Evolutionary conservation across 2,329 filamentous ascomycete genomes (phyloP).

Genomic region (Ophiobolus disseminans): DNA sequence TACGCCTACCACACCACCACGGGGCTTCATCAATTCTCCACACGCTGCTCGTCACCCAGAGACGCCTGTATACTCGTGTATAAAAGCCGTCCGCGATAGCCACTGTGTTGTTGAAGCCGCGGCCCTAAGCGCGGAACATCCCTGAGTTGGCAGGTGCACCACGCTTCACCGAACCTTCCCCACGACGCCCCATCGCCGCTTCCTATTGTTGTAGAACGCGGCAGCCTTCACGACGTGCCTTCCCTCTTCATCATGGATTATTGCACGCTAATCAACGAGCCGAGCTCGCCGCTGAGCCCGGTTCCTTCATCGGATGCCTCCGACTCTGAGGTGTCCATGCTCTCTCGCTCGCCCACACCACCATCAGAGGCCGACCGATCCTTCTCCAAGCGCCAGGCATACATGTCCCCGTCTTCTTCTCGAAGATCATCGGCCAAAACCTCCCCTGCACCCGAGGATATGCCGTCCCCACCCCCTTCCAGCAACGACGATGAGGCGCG

Average conservation of each 20-base stretch:
- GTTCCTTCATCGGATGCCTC: slow-evolving; percentile 49
- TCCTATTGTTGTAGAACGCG: slow-evolving; percentile 14
- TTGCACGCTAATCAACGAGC: slow-evolving; percentile 21
- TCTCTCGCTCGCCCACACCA: slow-evolving; percentile 42
- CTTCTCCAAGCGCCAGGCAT: slow-evolving; percentile 36
- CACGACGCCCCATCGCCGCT: slow-evolving; percentile 19
- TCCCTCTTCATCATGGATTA: slow-evolving; percentile 38
- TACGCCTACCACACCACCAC: slow-evolving; percentile 11
- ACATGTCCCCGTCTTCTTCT: slow-evolving; percentile 53
- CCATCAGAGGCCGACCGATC: slow-evolving; percentile 39
- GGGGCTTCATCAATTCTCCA: slow-evolving; percentile 1
- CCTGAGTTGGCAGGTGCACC: slow-evolving; percentile 14
- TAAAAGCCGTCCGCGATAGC: not conserved
- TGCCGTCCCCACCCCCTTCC: slow-evolving; percentile 51
- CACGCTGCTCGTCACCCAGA: not conserved
- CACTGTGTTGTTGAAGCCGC: slow-evolving; percentile 4
- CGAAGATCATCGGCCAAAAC: slow-evolving; percentile 55
- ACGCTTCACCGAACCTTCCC: slow-evolving; percentile 12
- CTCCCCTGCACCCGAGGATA: slow-evolving; percentile 56
- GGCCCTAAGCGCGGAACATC: slow-evolving; percentile 11
- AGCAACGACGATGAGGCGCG: slow-evolving; percentile 69
- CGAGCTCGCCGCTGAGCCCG: slow-evolving; percentile 52
- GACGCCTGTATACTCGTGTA: slow-evolving; percentile 1
- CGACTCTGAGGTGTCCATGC: slow-evolving; percentile 39
- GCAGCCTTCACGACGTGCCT: slow-evolving; percentile 5